These are phyloP conservation scores for Cercospora citrullina DNA, from an alignment of 2,329 filamentous ascomycete species.

Conservation along the genomic window DNA sequence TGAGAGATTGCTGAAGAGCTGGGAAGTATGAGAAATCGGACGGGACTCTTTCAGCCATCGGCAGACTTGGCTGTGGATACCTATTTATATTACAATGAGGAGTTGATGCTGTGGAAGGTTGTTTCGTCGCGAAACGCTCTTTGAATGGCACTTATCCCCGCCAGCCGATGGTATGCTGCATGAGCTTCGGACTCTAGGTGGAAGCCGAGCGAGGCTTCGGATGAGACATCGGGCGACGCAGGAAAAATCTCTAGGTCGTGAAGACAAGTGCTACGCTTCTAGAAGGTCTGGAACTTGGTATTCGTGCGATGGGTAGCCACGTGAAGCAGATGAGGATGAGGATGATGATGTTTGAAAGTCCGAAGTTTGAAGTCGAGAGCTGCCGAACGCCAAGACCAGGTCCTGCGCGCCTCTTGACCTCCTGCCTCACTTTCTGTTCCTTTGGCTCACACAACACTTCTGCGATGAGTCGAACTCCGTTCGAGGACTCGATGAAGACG, in stretches of 20 bases:
- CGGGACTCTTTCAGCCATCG: no score
- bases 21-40: background rate
- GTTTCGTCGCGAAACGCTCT: conserved; percentile 8
- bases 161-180: conserved; percentile 11
- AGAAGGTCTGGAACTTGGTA: background rate
- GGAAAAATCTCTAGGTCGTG: background rate
- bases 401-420: background rate
- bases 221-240: background rate
- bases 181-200: background rate
- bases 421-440: background rate
- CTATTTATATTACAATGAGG: background rate
- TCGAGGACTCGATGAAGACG: background rate
- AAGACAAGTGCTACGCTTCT: background rate
- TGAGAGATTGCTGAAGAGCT: background rate
- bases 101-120: background rate
- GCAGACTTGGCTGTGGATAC: no score
- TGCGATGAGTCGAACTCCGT: background rate
- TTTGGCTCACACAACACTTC: background rate
- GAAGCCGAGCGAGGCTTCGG: background rate
- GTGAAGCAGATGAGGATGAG: background rate
- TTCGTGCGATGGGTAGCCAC: background rate
- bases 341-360: background rate
- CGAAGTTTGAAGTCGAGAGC: background rate
- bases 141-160: conserved; percentile 5
- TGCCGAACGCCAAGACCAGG: background rate